A percentile compares a stretch with the other conserved stretches of the same genome.
Evolutionary conservation across 2,329 filamentous ascomycete genomes (phyloP).

Genomic region (Talaromyces verruculosus): DNA sequence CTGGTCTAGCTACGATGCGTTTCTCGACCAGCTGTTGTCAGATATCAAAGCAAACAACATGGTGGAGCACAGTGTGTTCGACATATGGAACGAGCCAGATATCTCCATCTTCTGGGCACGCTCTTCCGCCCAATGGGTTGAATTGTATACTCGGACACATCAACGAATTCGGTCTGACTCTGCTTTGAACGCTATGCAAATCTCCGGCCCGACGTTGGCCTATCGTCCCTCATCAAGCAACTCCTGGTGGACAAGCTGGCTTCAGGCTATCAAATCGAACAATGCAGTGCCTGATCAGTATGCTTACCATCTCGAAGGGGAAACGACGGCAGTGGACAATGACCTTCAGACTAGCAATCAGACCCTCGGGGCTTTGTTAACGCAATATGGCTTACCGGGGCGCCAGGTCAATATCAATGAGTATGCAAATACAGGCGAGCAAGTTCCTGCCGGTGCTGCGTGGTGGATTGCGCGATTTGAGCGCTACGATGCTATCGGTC

Average conservation of each 20-base stretch:
- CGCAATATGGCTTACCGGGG: constrained; percentile 33
- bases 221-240: constrained; percentile 32
- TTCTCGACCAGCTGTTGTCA: constrained; percentile 23
- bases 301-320: constrained; percentile 46
- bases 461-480: constrained; percentile 53
- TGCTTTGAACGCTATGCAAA: constrained; percentile 26
- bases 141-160: constrained; percentile 44
- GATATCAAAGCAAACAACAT: constrained; percentile 30
- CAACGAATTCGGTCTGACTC: constrained; percentile 38
- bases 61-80: constrained; percentile 43
- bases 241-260: constrained; percentile 45
- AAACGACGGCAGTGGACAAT: constrained; percentile 24
- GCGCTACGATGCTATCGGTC: constrained; percentile 42
- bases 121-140: constrained; percentile 41
- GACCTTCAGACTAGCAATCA: constrained; percentile 34
- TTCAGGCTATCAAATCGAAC: constrained; percentile 37
- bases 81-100: constrained; percentile 59
- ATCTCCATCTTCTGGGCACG: constrained; percentile 40
- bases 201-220: constrained; percentile 44
- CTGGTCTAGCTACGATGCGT: constrained; percentile 39
- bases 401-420: constrained; percentile 51
- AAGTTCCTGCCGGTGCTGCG: constrained; percentile 43
- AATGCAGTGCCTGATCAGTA: constrained; percentile 47
- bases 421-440: constrained; percentile 46
- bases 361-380: constrained; percentile 29